Conservation (phyloP, 768 basidiomycete species). For the Leccinum variicolor region DNA sequence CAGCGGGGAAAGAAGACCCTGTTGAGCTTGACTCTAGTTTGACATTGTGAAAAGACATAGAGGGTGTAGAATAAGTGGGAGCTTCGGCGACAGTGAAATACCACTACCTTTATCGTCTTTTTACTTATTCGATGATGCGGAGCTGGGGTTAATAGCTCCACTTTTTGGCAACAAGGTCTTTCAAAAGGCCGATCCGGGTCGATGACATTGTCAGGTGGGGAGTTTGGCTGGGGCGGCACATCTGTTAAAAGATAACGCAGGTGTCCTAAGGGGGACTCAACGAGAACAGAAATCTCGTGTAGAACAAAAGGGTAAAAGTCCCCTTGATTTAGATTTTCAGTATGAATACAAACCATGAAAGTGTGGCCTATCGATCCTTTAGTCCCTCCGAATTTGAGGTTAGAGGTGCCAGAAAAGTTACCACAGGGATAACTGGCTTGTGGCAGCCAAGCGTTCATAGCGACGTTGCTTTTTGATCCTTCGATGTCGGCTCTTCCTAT, state of each 20-base stretch:
- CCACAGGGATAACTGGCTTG: conserved; percentile 80
- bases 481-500: conserved; percentile 81
- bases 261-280: conserved; percentile 78
- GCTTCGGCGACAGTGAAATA: conserved; percentile 71
- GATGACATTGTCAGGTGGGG: conserved; percentile 79
- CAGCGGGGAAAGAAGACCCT: no score
- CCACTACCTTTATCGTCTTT: conserved; percentile 79
- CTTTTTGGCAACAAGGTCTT: conserved; percentile 71
- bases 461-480: conserved; percentile 82
- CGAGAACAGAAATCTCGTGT: conserved; percentile 78
- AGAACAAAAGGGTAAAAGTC: conserved; percentile 37
- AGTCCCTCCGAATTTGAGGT: conserved; percentile 75
- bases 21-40: no score
- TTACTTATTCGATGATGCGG: conserved; percentile 77
- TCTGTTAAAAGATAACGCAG: conserved; percentile 79
- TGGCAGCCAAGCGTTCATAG: conserved; percentile 83
- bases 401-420: conserved; percentile 80
- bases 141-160: conserved; percentile 66
- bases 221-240: conserved; percentile 81
- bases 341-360: conserved; percentile 81
- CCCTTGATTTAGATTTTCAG: conserved; percentile 80
- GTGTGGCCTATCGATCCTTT: conserved; percentile 83
- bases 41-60: no score
- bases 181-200: conserved; percentile 62
- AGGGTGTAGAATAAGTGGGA: conserved; percentile 80